Conservation (phyloP, 768 basidiomycete species). For the Astraeus odoratus region DNA sequence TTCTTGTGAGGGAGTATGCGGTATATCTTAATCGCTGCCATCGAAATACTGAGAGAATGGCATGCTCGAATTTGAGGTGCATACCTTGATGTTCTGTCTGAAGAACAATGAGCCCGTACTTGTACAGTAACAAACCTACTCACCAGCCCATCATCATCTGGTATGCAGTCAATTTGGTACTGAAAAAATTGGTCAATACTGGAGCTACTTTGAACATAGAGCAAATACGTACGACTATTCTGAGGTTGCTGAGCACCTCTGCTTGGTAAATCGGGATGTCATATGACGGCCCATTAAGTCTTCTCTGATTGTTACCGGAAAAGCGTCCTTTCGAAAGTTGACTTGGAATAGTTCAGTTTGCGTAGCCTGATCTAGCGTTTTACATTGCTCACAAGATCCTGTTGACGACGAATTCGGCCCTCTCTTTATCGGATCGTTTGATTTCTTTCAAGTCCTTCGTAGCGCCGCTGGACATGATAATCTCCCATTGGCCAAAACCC, state of each 20-base stretch:
- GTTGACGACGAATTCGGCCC: neutral
- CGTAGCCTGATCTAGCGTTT: too few relatives aligned
- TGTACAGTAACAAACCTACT: neutral
- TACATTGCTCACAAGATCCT: neutral
- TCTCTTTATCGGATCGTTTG: neutral
- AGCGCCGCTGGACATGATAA: neutral
- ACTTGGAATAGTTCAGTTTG: slow-evolving; percentile 24
- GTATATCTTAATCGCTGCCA: slow-evolving; percentile 35
- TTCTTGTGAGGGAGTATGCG: slow-evolving; percentile 42
- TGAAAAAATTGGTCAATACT: neutral
- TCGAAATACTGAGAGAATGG: neutral
- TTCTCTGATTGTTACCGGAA: slow-evolving; percentile 55
- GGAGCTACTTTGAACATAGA: too few relatives aligned
- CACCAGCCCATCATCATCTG: slow-evolving; percentile 26
- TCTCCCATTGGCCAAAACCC: neutral
- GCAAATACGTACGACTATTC: slow-evolving; percentile 36
- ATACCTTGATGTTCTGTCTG: slow-evolving; percentile 28
- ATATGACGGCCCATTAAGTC: slow-evolving; percentile 33
- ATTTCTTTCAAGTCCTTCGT: neutral
- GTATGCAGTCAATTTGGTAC: slow-evolving; percentile 36
- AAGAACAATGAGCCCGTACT: slow-evolving; percentile 2
- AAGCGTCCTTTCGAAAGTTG: slow-evolving; percentile 60
- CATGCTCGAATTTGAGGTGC: neutral
- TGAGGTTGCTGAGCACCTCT: slow-evolving; percentile 44
- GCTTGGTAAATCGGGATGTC: slow-evolving; percentile 55